These are phyloP conservation scores for Geotrichum australiense DNA, from an alignment of 1,139 yeast genomes.

Conservation along the genomic window DNA sequence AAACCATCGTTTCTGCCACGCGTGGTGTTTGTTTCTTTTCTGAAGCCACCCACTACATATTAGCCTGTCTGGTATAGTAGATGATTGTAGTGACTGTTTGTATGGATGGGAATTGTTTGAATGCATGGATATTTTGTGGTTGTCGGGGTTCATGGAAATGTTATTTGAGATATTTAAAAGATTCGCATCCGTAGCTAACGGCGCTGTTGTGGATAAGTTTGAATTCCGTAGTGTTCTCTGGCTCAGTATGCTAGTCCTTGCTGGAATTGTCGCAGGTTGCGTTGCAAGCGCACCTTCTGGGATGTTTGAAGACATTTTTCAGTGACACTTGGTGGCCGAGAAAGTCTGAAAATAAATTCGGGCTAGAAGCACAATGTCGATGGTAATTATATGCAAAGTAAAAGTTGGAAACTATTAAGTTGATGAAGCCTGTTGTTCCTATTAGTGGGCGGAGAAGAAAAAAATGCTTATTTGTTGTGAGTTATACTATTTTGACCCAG, in stretches of 20 bases:
- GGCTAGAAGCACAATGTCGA: too few species aligned
- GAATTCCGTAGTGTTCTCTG: constrained; percentile 11
- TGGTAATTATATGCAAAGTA: too few species aligned
- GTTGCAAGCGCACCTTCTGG: constrained; percentile 16
- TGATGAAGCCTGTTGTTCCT: too few species aligned
- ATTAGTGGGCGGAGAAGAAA: too few species aligned
- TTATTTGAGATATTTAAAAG: neutral
- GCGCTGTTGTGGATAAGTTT: neutral
- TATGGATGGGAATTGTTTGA: neutral
- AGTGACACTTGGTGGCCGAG: too few species aligned
- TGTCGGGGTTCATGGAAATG: neutral
- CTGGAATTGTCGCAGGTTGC: constrained; percentile 8
- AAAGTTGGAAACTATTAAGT: too few species aligned
- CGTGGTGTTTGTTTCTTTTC: constrained; percentile 20
- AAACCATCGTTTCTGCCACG: constrained; percentile 52
- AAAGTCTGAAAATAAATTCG: too few species aligned
- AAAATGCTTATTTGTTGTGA: too few species aligned
- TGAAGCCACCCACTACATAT: constrained; percentile 12
- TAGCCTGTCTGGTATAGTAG: neutral
- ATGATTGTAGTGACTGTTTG: neutral
- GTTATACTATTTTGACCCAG: too few species aligned
- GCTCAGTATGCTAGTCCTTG: constrained; percentile 7
- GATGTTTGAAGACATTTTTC: constrained; percentile 28
- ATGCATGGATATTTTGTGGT: neutral
- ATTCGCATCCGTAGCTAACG: neutral